Evolutionary conservation across 2,329 filamentous ascomycete genomes (phyloP).

Genomic region (Lecanoromycetidae sp.): DNA sequence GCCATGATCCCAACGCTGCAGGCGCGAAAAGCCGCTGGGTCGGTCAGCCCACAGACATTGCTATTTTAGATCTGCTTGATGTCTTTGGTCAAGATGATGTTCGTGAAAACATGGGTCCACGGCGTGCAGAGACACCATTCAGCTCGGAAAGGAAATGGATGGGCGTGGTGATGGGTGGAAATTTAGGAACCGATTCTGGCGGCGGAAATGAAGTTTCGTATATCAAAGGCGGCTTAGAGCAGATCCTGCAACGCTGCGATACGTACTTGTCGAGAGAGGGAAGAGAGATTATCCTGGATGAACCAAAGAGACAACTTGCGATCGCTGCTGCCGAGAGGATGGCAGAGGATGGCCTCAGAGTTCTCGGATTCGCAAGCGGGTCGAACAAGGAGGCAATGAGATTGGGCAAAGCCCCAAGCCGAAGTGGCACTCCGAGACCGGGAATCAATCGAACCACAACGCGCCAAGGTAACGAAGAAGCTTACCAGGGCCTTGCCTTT

Average conservation of each 20-base stretch:
- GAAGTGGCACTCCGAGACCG: conserved; percentile 36
- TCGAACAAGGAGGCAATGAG: conserved; percentile 42
- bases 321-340: conserved; percentile 70
- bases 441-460: conserved; percentile 6
- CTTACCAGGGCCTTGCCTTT: conserved; percentile 75
- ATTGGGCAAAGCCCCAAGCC: conserved; percentile 28
- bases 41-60: conserved; percentile 92
- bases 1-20: conserved; percentile 45
- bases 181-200: conserved; percentile 39
- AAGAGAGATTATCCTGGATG: conserved; percentile 73
- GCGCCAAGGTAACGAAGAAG: conserved; percentile 48
- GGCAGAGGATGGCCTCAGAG: conserved; percentile 78
- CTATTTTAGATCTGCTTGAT: conserved; percentile 88
- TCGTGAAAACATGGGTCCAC: conserved; percentile 69
- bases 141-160: conserved; percentile 99
- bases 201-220: conserved; percentile 71
- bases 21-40: conserved; percentile 78
- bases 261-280: conserved; percentile 81
- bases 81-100: conserved; percentile 84
- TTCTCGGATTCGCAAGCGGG: conserved; percentile 88
- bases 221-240: conserved; percentile 89
- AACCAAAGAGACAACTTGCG: conserved; percentile 59
- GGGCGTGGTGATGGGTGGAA: conserved; percentile 68
- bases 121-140: conserved; percentile 79
- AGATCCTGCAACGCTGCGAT: conserved; percentile 73